Evolutionary conservation across 345 rosid genomes (phyloP), one percentile per base, ranked within the genome.

Genomic region (Iberis pinnata): DNA sequence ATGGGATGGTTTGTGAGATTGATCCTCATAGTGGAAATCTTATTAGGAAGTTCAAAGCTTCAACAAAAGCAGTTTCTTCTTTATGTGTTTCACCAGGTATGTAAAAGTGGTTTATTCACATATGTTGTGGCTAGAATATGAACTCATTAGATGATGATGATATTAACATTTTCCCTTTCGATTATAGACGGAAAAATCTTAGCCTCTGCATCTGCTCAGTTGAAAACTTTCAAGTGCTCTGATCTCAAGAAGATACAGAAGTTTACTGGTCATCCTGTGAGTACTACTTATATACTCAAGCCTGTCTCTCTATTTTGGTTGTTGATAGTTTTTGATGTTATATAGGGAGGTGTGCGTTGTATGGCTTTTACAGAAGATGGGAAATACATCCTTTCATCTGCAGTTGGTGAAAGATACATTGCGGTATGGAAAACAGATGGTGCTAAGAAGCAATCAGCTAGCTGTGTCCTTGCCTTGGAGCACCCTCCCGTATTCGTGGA

Each of bases 251-350:
- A 84, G 69, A 73, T 78, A 31, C 95, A 88, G 70, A 88, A 87
- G 71, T 90, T 88, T 71, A 66, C 88, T 55, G 98, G 96, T 58
- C 98, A 88, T 67, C 95, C 98, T 36, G 94, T 85, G 80, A 82
- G 94, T 79, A 25, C 37, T n/a, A n/a, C n/a, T n/a, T n/a, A n/a
- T n/a, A n/a, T n/a, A n/a, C n/a, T n/a, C n/a, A n/a, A n/a, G n/a
- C n/a, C n/a, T n/a, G n/a, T n/a, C n/a, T n/a, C 38, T 44, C 37
- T 13, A 9, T 17, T 43, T 17, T 8, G 25, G 24, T 53, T 13
- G 1, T 15, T 17, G 37, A 69, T 43, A 57, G 19, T 39, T 16
- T 22, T 12, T 39, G 17, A 43, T 59, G 45, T 43, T 67, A 53
- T 52, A 45, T 49, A 89, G 94, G 97, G 83, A 72, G 75, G 81